Base-by-base conservation (phyloP, 2,329 filamentous ascomycete genomes). In the Pseudogymnoascus sp. region DNA sequence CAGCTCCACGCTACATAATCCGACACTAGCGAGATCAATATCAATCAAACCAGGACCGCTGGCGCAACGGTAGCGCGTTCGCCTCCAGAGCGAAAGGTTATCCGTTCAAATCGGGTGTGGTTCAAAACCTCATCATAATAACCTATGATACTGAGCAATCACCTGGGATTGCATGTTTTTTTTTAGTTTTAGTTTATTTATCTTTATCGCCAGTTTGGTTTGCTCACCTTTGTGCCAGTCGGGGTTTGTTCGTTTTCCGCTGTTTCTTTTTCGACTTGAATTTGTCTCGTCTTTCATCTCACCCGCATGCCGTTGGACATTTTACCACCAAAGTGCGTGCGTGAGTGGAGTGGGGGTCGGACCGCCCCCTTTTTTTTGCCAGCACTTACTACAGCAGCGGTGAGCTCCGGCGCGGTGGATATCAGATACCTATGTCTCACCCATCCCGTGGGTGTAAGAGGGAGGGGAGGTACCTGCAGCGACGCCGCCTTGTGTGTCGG, bases 71-170 rank as follows among this genome's bases (percentile, higher is more conserved):
- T 61, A 61, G 59, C 59, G 59, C 59, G 59, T 61, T 61, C 59
- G 59, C 59, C 59, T 61, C 59, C 59, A 61, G 59, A 61, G 59
- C 38, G 59, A 61, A 61, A 61, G 59, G 59, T 61, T 61, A 61
- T 61, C 59, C 59, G 59, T 61, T 61, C 59, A 61, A 61, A 61
- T 61, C 59, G 59, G 59, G 59, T 61, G 59, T 61, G 59, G 59
- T 61, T 61, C 59, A 61, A 61, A 61, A 40, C 59, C 59, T 61
- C 59, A 57, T 57, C 50, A 57, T 57, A 50, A 57, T 53, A 57
- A 57, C 50, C 50, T 57, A 57, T 57, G 47, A 53, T 53, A 53
- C n/a, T n/a, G 9, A 31, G n/a, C 26, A 33, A 53, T 31, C 47
- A 53, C 47, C 47, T 53, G 47, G 47, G 47, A 31, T 53, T 53